A percentile compares a stretch with the other conserved stretches of the same genome.
Conservation (phyloP, 257 asterid genomes). For the Craterostigma plantagineum region DNA sequence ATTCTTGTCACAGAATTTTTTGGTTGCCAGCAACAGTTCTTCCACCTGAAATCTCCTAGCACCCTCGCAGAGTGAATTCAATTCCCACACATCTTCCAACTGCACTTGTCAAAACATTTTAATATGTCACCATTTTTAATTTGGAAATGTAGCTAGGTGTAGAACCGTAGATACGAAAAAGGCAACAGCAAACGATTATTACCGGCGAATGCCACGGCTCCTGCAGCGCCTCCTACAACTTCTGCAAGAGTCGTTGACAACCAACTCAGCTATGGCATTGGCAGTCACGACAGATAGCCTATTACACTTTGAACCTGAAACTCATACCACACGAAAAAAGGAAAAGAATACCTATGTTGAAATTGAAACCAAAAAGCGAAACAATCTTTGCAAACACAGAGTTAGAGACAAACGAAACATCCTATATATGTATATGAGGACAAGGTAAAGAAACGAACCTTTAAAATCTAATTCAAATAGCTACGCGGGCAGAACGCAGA, state of each 20-base stretch:
- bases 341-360: slow-evolving; percentile 2
- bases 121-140: neutral
- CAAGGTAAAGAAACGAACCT: too few species aligned
- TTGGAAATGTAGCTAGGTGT: neutral
- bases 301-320: slow-evolving; percentile 45
- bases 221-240: slow-evolving; percentile 94
- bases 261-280: slow-evolving; percentile 31
- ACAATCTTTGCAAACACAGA: too few species aligned
- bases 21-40: slow-evolving; percentile 60
- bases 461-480: too few species aligned
- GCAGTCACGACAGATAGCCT: slow-evolving; percentile 11
- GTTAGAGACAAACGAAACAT: too few species aligned
- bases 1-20: slow-evolving; percentile 45
- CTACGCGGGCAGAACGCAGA: too few species aligned
- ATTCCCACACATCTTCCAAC: slow-evolving; percentile 43
- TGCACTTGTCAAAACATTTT: slow-evolving; percentile 13
- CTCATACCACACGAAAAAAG: slow-evolving; percentile 3
- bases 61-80: slow-evolving; percentile 45
- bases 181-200: slow-evolving; percentile 35
- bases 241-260: slow-evolving; percentile 94
- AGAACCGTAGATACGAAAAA: slow-evolving; percentile 12
- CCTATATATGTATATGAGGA: too few species aligned
- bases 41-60: slow-evolving; percentile 57
- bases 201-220: slow-evolving; percentile 74
- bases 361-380: neutral